Evolutionary conservation across 78 protist genomes (phyloP).

Genomic region (Mastigamoeba balamuthi): DNA sequence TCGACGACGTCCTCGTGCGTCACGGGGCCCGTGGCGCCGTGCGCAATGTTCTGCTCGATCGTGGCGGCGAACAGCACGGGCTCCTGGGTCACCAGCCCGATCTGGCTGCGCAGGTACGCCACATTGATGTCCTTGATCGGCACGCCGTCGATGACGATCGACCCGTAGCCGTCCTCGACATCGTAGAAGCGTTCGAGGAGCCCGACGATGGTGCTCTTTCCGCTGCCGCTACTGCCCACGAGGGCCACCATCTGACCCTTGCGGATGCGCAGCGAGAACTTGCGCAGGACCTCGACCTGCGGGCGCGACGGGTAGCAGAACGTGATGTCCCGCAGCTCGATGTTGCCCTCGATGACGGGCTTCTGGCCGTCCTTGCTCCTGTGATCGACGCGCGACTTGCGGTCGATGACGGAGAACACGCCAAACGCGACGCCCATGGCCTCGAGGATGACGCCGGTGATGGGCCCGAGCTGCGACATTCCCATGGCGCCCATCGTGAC

Average conservation of each 20-base stretch:
- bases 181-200: slow-evolving; percentile 48
- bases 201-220: slow-evolving; percentile 62
- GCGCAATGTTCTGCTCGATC: slow-evolving; percentile 75
- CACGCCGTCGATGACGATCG: slow-evolving; percentile 15
- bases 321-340: slow-evolving; percentile 42
- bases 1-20: slow-evolving; percentile 22
- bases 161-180: slow-evolving; percentile 22
- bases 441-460: slow-evolving; percentile 14
- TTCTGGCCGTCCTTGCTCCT: background rate
- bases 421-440: slow-evolving; percentile 57
- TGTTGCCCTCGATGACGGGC: slow-evolving; percentile 24
- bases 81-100: slow-evolving; percentile 77
- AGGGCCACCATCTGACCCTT: slow-evolving; percentile 61
- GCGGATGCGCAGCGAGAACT: slow-evolving; percentile 24
- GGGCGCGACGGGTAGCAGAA: slow-evolving; percentile 64
- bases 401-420: slow-evolving; percentile 11
- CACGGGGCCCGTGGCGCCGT: slow-evolving; percentile 30
- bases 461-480: slow-evolving; percentile 44
- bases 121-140: slow-evolving; percentile 21
- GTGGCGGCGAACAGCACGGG: slow-evolving; percentile 72
- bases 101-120: slow-evolving; percentile 5
- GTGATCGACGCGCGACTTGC: background rate
- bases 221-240: slow-evolving; percentile 75
- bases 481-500: slow-evolving; percentile 49
- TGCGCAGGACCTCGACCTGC: slow-evolving; percentile 34